Base-by-base conservation (phyloP, 345 rosid species). In the Citrus australasica region DNA sequence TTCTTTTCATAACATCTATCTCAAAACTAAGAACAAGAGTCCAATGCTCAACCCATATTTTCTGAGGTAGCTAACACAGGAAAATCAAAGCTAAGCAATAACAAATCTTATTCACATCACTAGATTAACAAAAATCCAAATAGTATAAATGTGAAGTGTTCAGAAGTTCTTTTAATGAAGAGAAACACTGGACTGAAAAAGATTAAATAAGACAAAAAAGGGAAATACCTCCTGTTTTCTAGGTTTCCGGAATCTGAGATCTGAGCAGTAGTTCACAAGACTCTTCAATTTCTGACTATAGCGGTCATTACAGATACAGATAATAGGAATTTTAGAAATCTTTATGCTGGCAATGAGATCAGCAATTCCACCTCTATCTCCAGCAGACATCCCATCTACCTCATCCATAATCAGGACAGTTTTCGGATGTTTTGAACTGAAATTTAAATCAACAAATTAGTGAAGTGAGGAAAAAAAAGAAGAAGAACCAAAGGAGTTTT, bases 331-430 rank as follows among this genome's bases (percentile, higher is more conserved):
- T 83, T 90, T 96, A 73, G 99, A 96, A 56, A 89, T 88, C 83
- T 92, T 96, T 86, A 96, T 91, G 88, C 98, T 96, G 56, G 96
- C 98, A 82, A 96, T 94, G 80, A 96, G 98, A 83, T 96, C 99
- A 30, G 98, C 94, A 79, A 96, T 79, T 84, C 99, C 99, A 78
- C 98, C 98, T 86, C 99, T 89, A 84, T 96, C 99, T 65, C 99
- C 99, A 67, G 99, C 99, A 73, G 99, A 96, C 99, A 96, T 96
- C 67, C 99, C 99, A 91, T 96, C 98, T 40, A 94, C 98, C 91
- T 96, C 99, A 81, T 96, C 99, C 99, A 96, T 96, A 78, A 96
- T 91, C 65, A 96, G 88, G 81, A 94, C 99, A 66, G 94, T 84
- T 76, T 92, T 96, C 25, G 86, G 88, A 82, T 83, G 90, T 83